A percentile compares a stretch with the other conserved stretches of the same genome.
Conservation (phyloP, 345 rosid species). For the Streptanthus diversifolius region DNA sequence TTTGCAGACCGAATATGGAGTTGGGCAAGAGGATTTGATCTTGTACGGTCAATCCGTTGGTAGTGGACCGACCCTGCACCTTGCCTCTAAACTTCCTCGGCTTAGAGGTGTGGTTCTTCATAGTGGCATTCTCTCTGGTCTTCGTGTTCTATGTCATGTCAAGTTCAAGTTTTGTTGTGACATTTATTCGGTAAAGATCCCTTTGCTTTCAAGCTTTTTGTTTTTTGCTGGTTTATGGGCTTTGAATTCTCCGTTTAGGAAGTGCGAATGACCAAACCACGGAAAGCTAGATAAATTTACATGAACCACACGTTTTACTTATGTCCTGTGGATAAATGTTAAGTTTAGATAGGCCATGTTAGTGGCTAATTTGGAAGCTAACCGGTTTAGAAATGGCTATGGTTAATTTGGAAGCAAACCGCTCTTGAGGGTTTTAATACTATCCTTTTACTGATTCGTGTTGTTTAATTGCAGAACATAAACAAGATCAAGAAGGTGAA, state of each 20-base stretch:
- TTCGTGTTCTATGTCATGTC: slow-evolving; percentile 96
- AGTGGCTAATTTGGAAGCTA: background rate
- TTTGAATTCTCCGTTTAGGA: background rate
- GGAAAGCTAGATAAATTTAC: background rate
- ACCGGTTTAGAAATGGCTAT: background rate
- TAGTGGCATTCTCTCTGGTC: slow-evolving; percentile 98
- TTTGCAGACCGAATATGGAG: slow-evolving; percentile 89
- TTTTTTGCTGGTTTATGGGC: background rate
- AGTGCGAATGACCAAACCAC: background rate
- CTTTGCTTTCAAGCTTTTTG: background rate
- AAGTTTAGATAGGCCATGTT: background rate
- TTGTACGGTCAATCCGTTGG: slow-evolving; percentile 98
- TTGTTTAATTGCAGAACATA: slow-evolving; percentile 57
- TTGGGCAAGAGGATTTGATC: slow-evolving; percentile 84
- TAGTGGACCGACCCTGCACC: slow-evolving; percentile 92
- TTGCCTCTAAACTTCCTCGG: slow-evolving; percentile 94
- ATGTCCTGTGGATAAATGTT: background rate
- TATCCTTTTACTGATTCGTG: background rate
- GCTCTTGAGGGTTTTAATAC: background rate
- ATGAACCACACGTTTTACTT: background rate
- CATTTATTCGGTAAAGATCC: slow-evolving; percentile 62
- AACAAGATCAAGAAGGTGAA: slow-evolving; percentile 84
- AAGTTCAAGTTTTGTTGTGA: slow-evolving; percentile 83
- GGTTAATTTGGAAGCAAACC: background rate
- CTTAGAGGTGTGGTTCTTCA: slow-evolving; percentile 96